Base-by-base conservation (phyloP, 2,329 filamentous ascomycete genomes). In the Pseudopyricularia cyperi region DNA sequence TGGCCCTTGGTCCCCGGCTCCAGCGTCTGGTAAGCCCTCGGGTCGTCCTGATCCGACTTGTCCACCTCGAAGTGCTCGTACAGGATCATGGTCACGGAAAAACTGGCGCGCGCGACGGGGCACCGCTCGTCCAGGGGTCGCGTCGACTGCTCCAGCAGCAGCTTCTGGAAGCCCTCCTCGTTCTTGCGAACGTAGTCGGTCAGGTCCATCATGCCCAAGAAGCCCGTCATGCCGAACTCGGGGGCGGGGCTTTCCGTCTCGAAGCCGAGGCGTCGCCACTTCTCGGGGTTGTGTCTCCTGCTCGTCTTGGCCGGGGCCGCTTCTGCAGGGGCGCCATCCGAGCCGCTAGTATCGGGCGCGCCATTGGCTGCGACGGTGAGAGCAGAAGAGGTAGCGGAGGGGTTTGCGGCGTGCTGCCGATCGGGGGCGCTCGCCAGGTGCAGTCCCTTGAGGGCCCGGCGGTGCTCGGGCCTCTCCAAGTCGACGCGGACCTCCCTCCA, bases 11-110 rank as follows among this genome's bases (percentile, higher is more conserved):
- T 24, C 7, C 30, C 32, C 37, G 35, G 83, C 57, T 95, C 89
- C 49, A 89, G 67, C 9, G 82, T 74, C 56, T 89, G 78, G 60
- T 90, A 89, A 22, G 78, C 81, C 65, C 58, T 55, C 44, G 57
- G 50, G 60, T 95, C 89, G 57, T 91, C 85, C 50, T 85, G 70
- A 50, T 94, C 89, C 3, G 82, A 79, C 64, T 84, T 88, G 59
- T 95, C 89, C 37, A 97, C 86, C 55, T 95, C 89, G 60, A 98
- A 98, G 66, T 97, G 89, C 59, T 97, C 89, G 66, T 93, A 97
- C 3, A 98, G 71, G 35, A 94, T 88, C 59, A 85, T 77, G 1
- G 91, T 97, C 35, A 96, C 82, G 0, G 89, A 83, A 57, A 97
- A 71, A 61, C 89, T 95, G 11, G 89, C 88, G 53, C 87, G 79